phyloP scores from a whole-genome alignment of 1,284 basidiomycete genomes.

The Cystobasidiaceae sp. region DNA sequence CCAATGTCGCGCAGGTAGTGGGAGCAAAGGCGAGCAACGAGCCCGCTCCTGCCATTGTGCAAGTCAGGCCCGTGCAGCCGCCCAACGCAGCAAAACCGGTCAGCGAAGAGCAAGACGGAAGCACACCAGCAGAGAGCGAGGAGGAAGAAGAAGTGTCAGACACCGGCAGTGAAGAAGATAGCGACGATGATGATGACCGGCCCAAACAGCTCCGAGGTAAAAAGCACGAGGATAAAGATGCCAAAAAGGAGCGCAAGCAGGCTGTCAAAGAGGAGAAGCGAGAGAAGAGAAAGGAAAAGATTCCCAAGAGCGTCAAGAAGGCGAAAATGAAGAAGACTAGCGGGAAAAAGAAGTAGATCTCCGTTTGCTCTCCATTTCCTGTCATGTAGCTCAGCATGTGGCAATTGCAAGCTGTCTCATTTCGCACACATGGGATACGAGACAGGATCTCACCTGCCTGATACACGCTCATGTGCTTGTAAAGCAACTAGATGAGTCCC shows the following conservation, averaged over 20 bases:
- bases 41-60: no score
- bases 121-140: no score
- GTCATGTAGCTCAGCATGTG: no score
- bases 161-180: no score
- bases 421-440: no score
- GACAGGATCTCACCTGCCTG: no score
- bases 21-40: neutral
- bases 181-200: slow-evolving; percentile 47
- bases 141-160: slow-evolving; percentile 21
- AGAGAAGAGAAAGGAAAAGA: slow-evolving; percentile 83
- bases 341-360: slow-evolving; percentile 41
- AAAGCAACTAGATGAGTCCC: no score
- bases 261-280: slow-evolving; percentile 76
- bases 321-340: slow-evolving; percentile 60
- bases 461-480: no score
- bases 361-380: no score
- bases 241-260: slow-evolving; percentile 90
- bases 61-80: neutral
- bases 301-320: slow-evolving; percentile 90
- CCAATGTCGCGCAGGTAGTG: slow-evolving; percentile 71
- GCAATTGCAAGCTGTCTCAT: no score
- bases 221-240: slow-evolving; percentile 83
- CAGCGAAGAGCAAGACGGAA: no score
- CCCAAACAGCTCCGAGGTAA: slow-evolving; percentile 69
- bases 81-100: no score